phyloP scores from a whole-genome alignment of 352 stramenopile species.

The Globisporangium irregulare region DNA sequence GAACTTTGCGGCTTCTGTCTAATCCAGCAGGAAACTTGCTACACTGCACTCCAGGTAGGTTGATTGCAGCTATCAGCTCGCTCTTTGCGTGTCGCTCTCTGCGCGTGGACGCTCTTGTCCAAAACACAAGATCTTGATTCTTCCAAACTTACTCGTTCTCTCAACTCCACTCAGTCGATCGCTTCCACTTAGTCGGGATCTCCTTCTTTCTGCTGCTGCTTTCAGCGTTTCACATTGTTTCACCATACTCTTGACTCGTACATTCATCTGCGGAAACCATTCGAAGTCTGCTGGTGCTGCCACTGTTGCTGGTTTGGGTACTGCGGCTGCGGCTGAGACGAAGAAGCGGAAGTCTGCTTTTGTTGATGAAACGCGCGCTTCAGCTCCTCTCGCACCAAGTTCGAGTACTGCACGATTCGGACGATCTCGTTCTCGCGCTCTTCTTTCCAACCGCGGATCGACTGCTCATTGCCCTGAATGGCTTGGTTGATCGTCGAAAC shows the following conservation, averaged over 20 bases:
- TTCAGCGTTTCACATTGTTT: background rate
- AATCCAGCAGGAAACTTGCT: background rate
- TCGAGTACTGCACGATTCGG: constrained; percentile 69
- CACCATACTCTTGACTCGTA: background rate
- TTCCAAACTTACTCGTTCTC: background rate
- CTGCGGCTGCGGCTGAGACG: constrained; percentile 18
- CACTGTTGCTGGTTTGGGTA: constrained; percentile 7
- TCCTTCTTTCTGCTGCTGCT: background rate
- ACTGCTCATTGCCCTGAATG: constrained; percentile 46
- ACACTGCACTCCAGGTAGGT: background rate
- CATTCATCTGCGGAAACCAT: background rate
- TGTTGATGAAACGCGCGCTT: constrained; percentile 40
- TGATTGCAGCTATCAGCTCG: background rate
- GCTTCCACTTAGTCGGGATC: background rate
- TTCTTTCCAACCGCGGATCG: constrained; percentile 38
- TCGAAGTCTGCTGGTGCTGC: background rate
- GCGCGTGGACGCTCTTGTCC: background rate
- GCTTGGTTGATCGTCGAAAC: constrained; percentile 41
- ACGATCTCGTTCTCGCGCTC: constrained; percentile 65
- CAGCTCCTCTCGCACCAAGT: constrained; percentile 41
- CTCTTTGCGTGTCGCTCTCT: background rate
- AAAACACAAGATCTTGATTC: background rate
- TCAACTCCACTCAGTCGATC: background rate
- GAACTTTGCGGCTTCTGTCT: background rate
- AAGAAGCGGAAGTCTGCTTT: constrained; percentile 15